Percentiles rank a stretch among this genome's conserved stretches.
phyloP scores from a whole-genome alignment of 2,329 filamentous ascomycete genomes.

The Epichloe coenophiala region DNA sequence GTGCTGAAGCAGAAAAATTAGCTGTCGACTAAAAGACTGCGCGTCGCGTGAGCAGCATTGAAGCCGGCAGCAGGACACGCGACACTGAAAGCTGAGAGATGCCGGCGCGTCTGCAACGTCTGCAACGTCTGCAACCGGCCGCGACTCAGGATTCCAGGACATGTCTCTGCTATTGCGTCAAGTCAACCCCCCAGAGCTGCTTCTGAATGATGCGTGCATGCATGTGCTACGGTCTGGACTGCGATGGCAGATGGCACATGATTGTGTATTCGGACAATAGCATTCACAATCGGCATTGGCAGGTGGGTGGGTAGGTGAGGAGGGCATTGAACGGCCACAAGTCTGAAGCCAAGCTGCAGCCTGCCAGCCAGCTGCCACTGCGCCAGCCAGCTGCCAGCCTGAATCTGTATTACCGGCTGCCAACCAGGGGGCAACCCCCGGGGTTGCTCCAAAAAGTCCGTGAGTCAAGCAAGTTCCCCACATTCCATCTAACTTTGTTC shows the following conservation, averaged over 20 bases:
- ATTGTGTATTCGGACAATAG: background rate
- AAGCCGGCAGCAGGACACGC: background rate
- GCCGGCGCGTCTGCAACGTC: background rate
- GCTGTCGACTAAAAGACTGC: too few relatives aligned
- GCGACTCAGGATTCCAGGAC: background rate
- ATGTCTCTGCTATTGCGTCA: background rate
- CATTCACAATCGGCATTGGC: background rate
- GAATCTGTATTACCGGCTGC: background rate
- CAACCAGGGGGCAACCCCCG: background rate
- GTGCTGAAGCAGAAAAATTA: too few relatives aligned
- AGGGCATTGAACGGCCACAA: too few relatives aligned
- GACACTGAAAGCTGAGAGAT: background rate
- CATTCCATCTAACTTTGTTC: background rate
- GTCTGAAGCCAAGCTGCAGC: too few relatives aligned
- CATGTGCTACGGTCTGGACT: background rate
- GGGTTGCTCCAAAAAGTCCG: background rate
- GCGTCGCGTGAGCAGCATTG: background rate
- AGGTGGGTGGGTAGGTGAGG: too few relatives aligned
- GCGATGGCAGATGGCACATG: background rate
- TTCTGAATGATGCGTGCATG: too few relatives aligned
- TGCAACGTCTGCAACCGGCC: background rate
- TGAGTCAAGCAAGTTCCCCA: background rate
- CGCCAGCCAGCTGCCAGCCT: too few relatives aligned
- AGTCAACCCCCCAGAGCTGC: too few relatives aligned
- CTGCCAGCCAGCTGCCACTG: too few relatives aligned